Percentiles rank a stretch among this genome's conserved stretches.
Evolutionary conservation across 352 stramenopile genomes (phyloP).

Genomic region (Nothophytophthora sp.): DNA sequence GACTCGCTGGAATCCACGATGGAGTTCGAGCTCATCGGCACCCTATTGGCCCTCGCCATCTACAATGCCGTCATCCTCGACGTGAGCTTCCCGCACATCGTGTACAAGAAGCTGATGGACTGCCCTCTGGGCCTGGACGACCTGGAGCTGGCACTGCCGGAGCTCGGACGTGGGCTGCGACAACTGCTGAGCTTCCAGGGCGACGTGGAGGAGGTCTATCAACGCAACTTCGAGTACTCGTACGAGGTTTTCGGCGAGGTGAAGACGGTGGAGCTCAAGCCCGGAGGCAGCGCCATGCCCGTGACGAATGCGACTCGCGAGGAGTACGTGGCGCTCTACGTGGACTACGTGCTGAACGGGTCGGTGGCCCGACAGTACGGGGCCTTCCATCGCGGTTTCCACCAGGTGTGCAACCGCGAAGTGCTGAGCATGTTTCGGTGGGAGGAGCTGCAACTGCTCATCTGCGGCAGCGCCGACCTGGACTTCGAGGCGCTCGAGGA

Average conservation of each 20-base stretch:
- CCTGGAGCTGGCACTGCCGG: constrained; percentile 56
- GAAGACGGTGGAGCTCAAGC: constrained; percentile 79
- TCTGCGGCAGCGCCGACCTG: constrained; percentile 73
- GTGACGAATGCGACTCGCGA: constrained; percentile 68
- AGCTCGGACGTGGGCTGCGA: constrained; percentile 60
- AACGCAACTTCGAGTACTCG: constrained; percentile 79
- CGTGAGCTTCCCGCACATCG: constrained; percentile 74
- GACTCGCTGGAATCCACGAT: constrained; percentile 81
- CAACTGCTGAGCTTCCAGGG: constrained; percentile 71
- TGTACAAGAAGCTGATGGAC: constrained; percentile 86
- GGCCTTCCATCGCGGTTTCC: constrained; percentile 76
- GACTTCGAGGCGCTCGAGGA: constrained; percentile 82
- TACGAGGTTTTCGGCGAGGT: constrained; percentile 81
- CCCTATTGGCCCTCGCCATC: constrained; percentile 77
- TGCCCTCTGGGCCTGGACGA: constrained; percentile 53
- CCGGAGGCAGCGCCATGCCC: constrained; percentile 50
- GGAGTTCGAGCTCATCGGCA: constrained; percentile 88
- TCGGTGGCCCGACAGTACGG: constrained; percentile 65
- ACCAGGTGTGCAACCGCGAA: constrained; percentile 72
- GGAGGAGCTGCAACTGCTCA: constrained; percentile 77
- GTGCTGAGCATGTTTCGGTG: constrained; percentile 80
- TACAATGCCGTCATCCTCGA: constrained; percentile 89
- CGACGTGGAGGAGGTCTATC: constrained; percentile 69
- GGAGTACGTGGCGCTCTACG: constrained; percentile 77
- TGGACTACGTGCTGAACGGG: constrained; percentile 70